These are phyloP conservation scores for Phyllosticta citribraziliensis DNA, from an alignment of 2,329 filamentous ascomycete species.

Conservation along the genomic window DNA sequence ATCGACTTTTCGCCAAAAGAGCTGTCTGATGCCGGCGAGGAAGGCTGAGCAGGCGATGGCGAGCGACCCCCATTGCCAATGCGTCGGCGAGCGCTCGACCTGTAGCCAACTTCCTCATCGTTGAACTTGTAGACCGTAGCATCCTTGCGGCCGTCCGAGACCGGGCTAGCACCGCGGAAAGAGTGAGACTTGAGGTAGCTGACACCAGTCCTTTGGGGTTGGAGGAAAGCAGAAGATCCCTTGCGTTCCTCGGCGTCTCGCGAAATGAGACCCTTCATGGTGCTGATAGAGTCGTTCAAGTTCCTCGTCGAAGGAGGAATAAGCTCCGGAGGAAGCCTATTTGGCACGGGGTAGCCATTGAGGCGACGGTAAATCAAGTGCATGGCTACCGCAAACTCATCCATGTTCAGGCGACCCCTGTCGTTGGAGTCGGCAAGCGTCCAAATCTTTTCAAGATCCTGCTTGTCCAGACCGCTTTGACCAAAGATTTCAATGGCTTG, in stretches of 20 bases:
- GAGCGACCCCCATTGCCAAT: conserved; percentile 59
- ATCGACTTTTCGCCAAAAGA: conserved; percentile 74
- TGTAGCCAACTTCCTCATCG: conserved; percentile 80
- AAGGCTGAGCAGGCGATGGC: conserved; percentile 63
- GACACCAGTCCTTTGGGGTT: conserved; percentile 94
- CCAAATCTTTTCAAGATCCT: conserved; percentile 87
- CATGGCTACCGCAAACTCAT: conserved; percentile 98
- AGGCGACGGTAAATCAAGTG: conserved; percentile 96
- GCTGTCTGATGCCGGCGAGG: conserved; percentile 43
- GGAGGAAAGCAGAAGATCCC: conserved; percentile 75
- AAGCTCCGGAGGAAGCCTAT: conserved; percentile 78
- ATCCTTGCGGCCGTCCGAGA: conserved; percentile 66
- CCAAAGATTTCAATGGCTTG: conserved; percentile 96
- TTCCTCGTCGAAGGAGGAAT: conserved; percentile 92
- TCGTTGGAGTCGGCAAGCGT: conserved; percentile 90
- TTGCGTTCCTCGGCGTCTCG: conserved; percentile 86
- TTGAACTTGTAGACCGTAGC: conserved; percentile 96
- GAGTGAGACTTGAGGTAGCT: conserved; percentile 96
- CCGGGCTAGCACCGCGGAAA: conserved; percentile 58
- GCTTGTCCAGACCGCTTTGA: conserved; percentile 85
- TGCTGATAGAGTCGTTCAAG: conserved; percentile 83
- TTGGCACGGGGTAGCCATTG: conserved; percentile 88
- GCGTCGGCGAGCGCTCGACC: conserved; percentile 83
- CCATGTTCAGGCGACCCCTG: conserved; percentile 85
- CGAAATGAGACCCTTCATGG: conserved; percentile 80